These are phyloP conservation scores for Corynascus novoguineensis DNA, from an alignment of 495 filamentous ascomycete genomes.

Conservation along the genomic window DNA sequence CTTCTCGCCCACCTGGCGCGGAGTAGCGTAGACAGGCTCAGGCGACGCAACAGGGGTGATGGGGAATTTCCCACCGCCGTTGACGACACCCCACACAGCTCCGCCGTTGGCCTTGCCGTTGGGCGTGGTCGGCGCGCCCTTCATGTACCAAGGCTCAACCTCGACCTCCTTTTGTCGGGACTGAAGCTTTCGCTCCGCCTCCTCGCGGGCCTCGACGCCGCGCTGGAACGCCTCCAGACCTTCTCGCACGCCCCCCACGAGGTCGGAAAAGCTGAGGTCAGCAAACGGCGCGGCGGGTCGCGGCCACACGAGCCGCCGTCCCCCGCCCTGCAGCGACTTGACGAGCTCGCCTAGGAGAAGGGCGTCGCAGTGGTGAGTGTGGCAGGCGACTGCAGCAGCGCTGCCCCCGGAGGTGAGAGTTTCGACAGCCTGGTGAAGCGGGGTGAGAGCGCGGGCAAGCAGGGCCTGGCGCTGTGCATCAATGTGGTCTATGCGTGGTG, in stretches of 20 bases:
- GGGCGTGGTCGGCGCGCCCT: neutral
- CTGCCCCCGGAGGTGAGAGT: conserved; percentile 6
- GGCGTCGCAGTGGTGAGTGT: conserved; percentile 22
- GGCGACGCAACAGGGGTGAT: conserved; percentile 27
- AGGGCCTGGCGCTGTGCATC: conserved; percentile 22
- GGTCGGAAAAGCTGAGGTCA: conserved; percentile 18
- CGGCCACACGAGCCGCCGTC: conserved; percentile 18
- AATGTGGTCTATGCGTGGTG: conserved; percentile 16
- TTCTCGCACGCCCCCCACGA: conserved; percentile 11
- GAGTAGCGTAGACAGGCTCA: conserved; percentile 17
- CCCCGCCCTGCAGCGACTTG: conserved; percentile 26
- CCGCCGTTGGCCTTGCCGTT: no score
- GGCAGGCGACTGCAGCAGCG: no score
- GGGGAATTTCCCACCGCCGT: conserved; percentile 3
- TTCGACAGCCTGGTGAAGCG: conserved; percentile 17
- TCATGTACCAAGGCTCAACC: neutral
- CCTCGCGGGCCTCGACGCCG: neutral
- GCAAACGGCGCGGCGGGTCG: conserved; percentile 20
- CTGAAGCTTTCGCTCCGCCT: neutral
- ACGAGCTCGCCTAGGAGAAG: conserved; percentile 28
- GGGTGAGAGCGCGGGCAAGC: conserved; percentile 14
- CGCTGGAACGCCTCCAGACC: conserved; percentile 3
- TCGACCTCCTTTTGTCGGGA: no score
- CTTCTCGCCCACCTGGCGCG: neutral
- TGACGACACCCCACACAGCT: neutral